phyloP scores from a whole-genome alignment of 2,329 filamentous ascomycete genomes.

The Grosmannia serpens region DNA sequence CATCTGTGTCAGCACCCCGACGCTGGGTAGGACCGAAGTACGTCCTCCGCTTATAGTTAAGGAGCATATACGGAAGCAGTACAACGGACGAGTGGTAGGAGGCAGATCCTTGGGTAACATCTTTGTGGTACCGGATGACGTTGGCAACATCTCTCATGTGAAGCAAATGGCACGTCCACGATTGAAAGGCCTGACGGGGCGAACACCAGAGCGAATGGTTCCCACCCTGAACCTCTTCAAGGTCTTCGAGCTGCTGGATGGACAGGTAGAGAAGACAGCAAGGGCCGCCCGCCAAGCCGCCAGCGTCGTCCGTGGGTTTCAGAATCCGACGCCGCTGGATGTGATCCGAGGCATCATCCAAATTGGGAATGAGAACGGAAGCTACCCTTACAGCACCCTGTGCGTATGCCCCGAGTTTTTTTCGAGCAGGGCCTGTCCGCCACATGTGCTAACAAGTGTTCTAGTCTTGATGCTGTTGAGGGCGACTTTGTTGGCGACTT shows the following conservation, averaged over 20 bases:
- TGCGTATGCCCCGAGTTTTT: not conserved
- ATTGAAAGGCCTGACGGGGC: not conserved
- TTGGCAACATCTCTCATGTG: conserved; percentile 19
- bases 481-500: conserved; percentile 1
- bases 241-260: not conserved
- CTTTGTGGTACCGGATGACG: conserved; percentile 26
- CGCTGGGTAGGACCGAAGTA: not conserved
- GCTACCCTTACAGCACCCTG: conserved; percentile 10
- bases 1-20: conserved; percentile 3
- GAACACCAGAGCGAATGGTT: not conserved
- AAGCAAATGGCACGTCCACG: not conserved
- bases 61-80: not conserved
- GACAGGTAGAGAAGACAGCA: not conserved
- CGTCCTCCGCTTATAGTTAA: not conserved
- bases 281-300: not conserved
- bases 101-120: not conserved
- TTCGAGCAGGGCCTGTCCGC: not conserved
- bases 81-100: not conserved
- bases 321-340: conserved; percentile 2
- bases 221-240: conserved; percentile 4
- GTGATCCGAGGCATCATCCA: conserved; percentile 4
- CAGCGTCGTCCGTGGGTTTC: not conserved
- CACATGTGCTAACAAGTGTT: not conserved
- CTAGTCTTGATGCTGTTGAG: conserved; percentile 8
- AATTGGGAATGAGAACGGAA: not conserved